Evolutionary conservation across 148 eudicot genomes (phyloP), one percentile per base, ranked within the genome.

Genomic region (Rhododendron ovatum): DNA sequence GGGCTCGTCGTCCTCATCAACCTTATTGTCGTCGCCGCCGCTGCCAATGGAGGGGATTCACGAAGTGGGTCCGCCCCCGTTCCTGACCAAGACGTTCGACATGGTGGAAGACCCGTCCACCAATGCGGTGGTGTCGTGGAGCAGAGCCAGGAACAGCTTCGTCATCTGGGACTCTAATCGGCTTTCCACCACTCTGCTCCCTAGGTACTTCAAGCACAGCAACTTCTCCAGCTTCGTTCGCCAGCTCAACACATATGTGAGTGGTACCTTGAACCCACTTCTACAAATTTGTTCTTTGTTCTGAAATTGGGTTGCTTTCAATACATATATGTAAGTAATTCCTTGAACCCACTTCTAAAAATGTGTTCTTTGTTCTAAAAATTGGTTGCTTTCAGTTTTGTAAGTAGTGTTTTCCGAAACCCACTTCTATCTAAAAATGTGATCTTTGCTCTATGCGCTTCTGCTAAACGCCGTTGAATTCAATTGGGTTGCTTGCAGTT

Each of bases 161-260:
- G 51, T 95, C 85, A 95, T 94, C 65, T 96, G 96, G 98, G 98
- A 96, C 85, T 89, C 89, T 47, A 89, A 88, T 55, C 71, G 87
- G 85, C 90, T 96, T 41, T 92, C 96, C 0, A 90, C 93, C 55
- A 85, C 88, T 84, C 85, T 96, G 57, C 90, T 96, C 78, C 96
- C 98, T 15, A 92, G 86, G 84, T 92, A 86, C 86, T 96, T 96
- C 88, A 93, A 96, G 94, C 98, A 94, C 83, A 84, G 84, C 39
- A 94, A 96, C 37, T 96, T 96, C 89, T 96, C 98, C 22, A 94
- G 98, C 93, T 94, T 96, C 85, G 59, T 96, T 87, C 93, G 98
- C 7, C 98, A 96, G 92, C 91, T 96, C 83, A 96, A 96, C 73
- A 96, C 98, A n/a, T 96, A 96, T 90, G 98, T 96, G 93, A 94